phyloP scores from a whole-genome alignment of 495 filamentous ascomycete genomes.

The Xylaria grammica region DNA sequence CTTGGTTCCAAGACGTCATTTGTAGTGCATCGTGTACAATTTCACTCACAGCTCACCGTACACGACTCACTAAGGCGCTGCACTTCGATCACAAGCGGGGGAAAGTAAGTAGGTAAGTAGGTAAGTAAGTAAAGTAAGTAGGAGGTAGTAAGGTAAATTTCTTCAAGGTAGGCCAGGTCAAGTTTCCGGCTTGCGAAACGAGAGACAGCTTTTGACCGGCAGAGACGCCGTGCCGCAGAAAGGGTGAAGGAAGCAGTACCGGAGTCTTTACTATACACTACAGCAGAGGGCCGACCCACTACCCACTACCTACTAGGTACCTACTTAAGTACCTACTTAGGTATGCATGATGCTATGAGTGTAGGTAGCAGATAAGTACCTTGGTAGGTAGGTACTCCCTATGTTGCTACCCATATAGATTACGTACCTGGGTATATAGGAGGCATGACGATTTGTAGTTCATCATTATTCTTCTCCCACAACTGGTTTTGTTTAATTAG shows the following conservation, averaged over 20 bases:
- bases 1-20: constrained; percentile 1
- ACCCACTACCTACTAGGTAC: neutral
- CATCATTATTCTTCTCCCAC: neutral
- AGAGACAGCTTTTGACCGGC: neutral
- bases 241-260: neutral
- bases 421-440: too few relatives aligned
- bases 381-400: neutral
- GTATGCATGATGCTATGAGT: neutral
- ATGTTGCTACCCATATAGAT: too few relatives aligned
- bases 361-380: neutral
- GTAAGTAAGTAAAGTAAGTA: neutral
- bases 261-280: neutral
- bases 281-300: constrained; percentile 1
- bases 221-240: neutral
- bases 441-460: neutral
- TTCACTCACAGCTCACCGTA: neutral
- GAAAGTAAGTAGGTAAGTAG: neutral
- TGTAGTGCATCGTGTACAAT: neutral
- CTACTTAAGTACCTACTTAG: neutral
- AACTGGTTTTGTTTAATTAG: neutral
- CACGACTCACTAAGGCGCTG: neutral
- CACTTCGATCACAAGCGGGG: neutral
- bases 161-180: neutral
- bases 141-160: neutral
- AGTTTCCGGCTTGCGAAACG: constrained; percentile 7